A percentile compares a stretch with the other conserved stretches of the same genome.
Evolutionary conservation across 2,329 filamentous ascomycete species (phyloP).

Genomic region (Phaeosphaeriaceae sp.): DNA sequence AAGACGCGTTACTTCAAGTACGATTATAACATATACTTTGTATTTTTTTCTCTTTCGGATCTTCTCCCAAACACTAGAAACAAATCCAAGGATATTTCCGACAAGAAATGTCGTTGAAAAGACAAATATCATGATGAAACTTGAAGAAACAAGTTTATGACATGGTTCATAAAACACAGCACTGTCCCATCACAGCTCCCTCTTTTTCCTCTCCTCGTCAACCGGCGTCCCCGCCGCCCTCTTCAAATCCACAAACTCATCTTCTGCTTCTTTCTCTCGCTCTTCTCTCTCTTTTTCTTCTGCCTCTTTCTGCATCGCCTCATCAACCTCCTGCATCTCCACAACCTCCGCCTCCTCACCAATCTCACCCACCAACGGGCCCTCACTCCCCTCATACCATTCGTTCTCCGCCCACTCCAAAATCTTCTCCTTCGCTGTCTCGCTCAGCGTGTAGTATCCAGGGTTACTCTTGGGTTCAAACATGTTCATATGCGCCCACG

Average conservation of each 20-base stretch:
- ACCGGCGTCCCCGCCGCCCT: slow-evolving; percentile 9
- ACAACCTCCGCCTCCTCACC: slow-evolving; percentile 44
- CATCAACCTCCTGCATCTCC: slow-evolving; percentile 30
- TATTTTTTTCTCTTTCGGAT: no score
- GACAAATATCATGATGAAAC: no score
- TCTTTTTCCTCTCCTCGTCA: slow-evolving; percentile 18
- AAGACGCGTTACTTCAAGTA: no score
- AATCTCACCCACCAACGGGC: slow-evolving; percentile 28
- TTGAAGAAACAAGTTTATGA: no score
- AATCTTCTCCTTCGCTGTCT: slow-evolving; percentile 69
- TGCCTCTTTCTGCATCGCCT: slow-evolving; percentile 28
- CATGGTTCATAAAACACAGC: no score
- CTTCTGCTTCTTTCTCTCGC: slow-evolving; percentile 13
- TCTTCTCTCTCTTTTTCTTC: slow-evolving; percentile 14
- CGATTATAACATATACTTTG: no score
- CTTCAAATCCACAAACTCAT: slow-evolving; percentile 26
- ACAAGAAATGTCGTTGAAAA: no score
- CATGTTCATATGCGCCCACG: slow-evolving; percentile 80
- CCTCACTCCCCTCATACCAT: slow-evolving; percentile 67
- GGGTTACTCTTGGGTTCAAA: slow-evolving; percentile 76
- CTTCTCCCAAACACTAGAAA: no score
- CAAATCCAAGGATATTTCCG: no score
- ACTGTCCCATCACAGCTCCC: slow-evolving; percentile 20
- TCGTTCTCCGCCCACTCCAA: slow-evolving; percentile 66
- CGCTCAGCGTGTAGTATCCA: slow-evolving; percentile 71